phyloP scores from a whole-genome alignment of 805 yeast species.

The Ogataea siamensis region DNA sequence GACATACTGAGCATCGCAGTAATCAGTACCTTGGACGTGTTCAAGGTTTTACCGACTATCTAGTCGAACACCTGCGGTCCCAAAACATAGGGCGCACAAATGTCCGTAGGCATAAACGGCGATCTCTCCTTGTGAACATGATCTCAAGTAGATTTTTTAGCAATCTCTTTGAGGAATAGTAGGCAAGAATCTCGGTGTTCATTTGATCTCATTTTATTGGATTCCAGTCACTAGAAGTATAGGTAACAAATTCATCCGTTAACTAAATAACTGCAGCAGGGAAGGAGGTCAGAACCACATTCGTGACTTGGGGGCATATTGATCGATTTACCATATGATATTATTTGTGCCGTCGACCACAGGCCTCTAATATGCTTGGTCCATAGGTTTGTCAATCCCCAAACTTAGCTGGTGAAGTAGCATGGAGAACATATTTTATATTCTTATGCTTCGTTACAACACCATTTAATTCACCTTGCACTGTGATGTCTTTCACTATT shows the following conservation, averaged over 20 bases:
- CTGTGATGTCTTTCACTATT: constrained; percentile 35
- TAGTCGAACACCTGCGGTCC: constrained; percentile 50
- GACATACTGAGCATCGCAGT: constrained; percentile 26
- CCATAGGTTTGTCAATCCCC: constrained; percentile 39
- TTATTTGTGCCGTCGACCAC: constrained; percentile 53
- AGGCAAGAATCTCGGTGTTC: constrained; percentile 31
- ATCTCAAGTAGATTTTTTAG: constrained; percentile 57
- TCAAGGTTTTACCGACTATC: constrained; percentile 33
- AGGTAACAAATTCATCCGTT: background rate
- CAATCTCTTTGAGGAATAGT: constrained; percentile 49
- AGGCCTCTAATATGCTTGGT: constrained; percentile 50
- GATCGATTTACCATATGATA: constrained; percentile 43
- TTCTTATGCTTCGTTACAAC: constrained; percentile 40
- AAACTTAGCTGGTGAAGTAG: constrained; percentile 46
- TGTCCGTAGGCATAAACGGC: constrained; percentile 38
- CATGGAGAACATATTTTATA: constrained; percentile 43
- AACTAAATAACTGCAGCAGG: constrained; percentile 40
- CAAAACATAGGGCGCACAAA: constrained; percentile 44
- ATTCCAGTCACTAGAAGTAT: constrained; percentile 38
- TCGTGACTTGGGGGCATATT: constrained; percentile 40
- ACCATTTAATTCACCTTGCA: constrained; percentile 45
- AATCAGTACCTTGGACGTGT: constrained; percentile 38
- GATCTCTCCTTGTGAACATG: constrained; percentile 40
- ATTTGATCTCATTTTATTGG: constrained; percentile 31
- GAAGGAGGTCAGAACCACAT: constrained; percentile 53